Evolutionary conservation across 2,329 filamentous ascomycete genomes (phyloP).

Genomic region (Rutstroemia sydowiana): DNA sequence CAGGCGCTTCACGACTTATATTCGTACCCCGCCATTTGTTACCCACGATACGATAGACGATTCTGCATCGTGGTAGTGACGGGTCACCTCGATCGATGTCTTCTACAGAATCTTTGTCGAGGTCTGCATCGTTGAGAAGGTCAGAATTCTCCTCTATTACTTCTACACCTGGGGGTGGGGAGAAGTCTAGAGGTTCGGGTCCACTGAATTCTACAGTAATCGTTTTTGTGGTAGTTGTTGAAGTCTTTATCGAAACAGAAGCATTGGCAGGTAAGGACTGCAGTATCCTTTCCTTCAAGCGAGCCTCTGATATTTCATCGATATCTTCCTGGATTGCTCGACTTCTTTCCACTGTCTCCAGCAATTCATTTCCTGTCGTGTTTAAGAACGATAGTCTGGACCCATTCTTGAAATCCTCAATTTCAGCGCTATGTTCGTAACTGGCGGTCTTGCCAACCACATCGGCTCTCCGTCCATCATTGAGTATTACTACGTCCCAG

Average conservation of each 20-base stretch:
- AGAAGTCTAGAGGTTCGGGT: conserved; percentile 41
- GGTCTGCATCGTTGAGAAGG: conserved; percentile 15
- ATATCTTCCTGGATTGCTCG: conserved; percentile 33
- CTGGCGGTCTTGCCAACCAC: conserved; percentile 32
- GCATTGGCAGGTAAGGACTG: conserved; percentile 48
- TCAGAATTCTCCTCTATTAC: conserved; percentile 43
- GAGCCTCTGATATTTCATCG: conserved; percentile 37
- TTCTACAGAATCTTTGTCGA: conserved; percentile 13
- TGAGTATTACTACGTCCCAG: conserved; percentile 60
- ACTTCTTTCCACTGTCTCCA: conserved; percentile 32
- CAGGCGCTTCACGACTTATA: conserved; percentile 26
- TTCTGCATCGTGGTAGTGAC: conserved; percentile 37
- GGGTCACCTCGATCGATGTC: conserved; percentile 15
- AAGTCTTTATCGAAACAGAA: conserved; percentile 52
- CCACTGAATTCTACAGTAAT: conserved; percentile 58
- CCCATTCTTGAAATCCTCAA: conserved; percentile 28
- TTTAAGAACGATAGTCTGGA: conserved; percentile 25
- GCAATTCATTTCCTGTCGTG: conserved; percentile 24
- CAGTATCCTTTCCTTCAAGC: conserved; percentile 46
- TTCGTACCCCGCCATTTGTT: conserved; percentile 41
- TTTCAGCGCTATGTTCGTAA: conserved; percentile 8
- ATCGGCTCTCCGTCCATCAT: conserved; percentile 51
- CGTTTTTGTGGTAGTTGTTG: conserved; percentile 52
- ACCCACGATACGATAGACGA: conserved; percentile 53
- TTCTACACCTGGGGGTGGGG: conserved; percentile 51